Evolutionary conservation across 805 yeast genomes (phyloP), one percentile per base, ranked within the genome.

Genomic region (Isabelozyma gotoi): DNA sequence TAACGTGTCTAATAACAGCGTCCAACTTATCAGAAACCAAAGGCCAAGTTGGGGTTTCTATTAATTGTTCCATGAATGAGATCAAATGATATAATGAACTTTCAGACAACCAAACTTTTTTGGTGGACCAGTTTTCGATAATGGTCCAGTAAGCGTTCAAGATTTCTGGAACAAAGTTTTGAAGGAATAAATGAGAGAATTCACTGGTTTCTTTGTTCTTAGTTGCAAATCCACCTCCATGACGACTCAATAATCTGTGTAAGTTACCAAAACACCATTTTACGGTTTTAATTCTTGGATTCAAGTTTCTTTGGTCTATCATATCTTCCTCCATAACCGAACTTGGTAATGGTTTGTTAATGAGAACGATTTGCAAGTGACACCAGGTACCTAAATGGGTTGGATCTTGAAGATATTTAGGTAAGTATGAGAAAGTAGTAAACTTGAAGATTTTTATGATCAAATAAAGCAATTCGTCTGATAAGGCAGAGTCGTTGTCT

Each of bases 261-360:
- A 72, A 57, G 45, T 71, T 71, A 15, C 67, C 76, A 50, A 68
- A 72, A 43, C 74, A 67, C 76, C 77, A 72, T 51, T 72, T 72
- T 32, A 69, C 66, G 10, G 74, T 58, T 48, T 69, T 72, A 35
- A 67, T 55, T 45, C 75, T 49, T 5, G 74, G 84, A 52, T 77
- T 71, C 16, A 52, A 38, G n/a, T 52, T 46, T 44, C 72, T 58
- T 5, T 49, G 47, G 14, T 68, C 74, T 4, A 51, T 29, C 2
- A 57, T 46, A 34, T 62, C 67, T 35, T 66, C 72, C 6, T 62
- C 48, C 51, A 66, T 50, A 3, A 67, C 67, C 2, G 57, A 50
- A 5, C 52, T 51, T 0, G 74, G 74, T 35, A 69, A 62, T 1
- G 74, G 74, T 45, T 65, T 65, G 50, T 65, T 67, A 46, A 69